Evolutionary conservation across 75 land plant genomes (phyloP), one percentile per base, ranked within the genome.

Genomic region (Sequoia sempervirens): DNA sequence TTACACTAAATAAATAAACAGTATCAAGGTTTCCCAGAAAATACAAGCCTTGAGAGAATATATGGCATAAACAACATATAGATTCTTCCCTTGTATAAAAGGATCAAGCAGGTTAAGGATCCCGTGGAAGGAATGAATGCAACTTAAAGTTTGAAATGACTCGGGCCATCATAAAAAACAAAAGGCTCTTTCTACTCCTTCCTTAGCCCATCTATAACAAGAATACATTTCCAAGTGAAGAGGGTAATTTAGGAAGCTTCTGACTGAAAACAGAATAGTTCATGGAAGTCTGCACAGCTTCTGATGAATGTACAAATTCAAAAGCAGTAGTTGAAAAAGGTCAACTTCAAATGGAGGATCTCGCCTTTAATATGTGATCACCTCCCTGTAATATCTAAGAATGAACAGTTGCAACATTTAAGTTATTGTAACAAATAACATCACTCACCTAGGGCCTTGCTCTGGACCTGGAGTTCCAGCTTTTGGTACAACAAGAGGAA

Each of bases 381-480:
- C 61, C 46, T 32, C 56, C 37, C 56, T 81, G 82, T 81, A 81
- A 81, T 45, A 54, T 52, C 34, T 15, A 81, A 34, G 40, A 81
- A 32, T 34, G 61, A 41, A 52, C 58, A 53, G 34, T 32, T 54
- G 28, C 6, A 36, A 7, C 54, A 34, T 50, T 30, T 53, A 81
- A 32, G 17, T 32, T 34, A 13, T 70, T 53, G 61, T 52, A 46
- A 81, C 82, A 54, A 81, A 52, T 34, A 13, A 54, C 38, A 81
- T 45, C 30, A 45, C 82, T 81, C 82, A 52, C 61, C 61, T 81
- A 53, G 61, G 64, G 18, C 40, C 58, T 81, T 43, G 80, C 80
- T 78, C 80, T 54, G 82, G 54, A 32, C 61, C 82, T 32, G 82
- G 82, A 14, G 82, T 81, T 34, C 82, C 82, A 54, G 82, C 82